These are phyloP conservation scores for Botrytis fabae DNA, from an alignment of 2,329 filamentous ascomycete species.

Conservation along the genomic window DNA sequence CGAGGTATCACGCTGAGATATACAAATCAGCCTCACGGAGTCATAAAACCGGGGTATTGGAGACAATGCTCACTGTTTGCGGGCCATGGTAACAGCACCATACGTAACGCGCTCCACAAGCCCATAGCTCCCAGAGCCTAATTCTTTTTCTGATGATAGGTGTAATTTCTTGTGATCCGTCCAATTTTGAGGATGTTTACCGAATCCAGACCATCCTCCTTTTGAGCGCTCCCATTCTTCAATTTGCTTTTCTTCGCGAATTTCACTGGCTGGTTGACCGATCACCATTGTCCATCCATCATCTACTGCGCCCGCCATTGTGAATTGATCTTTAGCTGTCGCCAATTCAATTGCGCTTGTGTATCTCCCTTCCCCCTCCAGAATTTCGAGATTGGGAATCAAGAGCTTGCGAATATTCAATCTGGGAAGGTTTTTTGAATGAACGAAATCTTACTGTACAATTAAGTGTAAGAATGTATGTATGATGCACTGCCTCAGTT, in stretches of 20 bases:
- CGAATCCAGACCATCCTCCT: conserved; percentile 33
- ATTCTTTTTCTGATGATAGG: conserved; percentile 33
- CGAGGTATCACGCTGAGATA: conserved; percentile 27
- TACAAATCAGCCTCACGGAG: conserved; percentile 32
- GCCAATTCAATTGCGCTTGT: neutral
- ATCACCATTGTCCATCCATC: conserved; percentile 32
- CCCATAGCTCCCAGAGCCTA: conserved; percentile 49
- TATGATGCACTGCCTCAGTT: conserved; percentile 15
- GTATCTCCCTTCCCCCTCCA: too few species aligned
- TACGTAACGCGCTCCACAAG: conserved; percentile 48
- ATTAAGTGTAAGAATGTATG: neutral
- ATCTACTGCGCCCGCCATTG: conserved; percentile 20
- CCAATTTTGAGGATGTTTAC: conserved; percentile 32
- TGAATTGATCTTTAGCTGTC: neutral
- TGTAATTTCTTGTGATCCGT: conserved; percentile 29
- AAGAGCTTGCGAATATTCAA: neutral
- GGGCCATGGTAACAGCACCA: conserved; percentile 45
- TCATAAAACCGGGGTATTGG: neutral
- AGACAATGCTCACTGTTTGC: conserved; percentile 43
- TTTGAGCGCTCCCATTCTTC: conserved; percentile 32
- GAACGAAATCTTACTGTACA: neutral
- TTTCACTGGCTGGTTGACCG: conserved; percentile 30
- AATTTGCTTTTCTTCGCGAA: conserved; percentile 32
- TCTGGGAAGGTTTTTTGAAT: neutral
- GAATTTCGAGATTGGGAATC: neutral